phyloP scores from a whole-genome alignment of 2,329 filamentous ascomycete species.

The Berkeleyomyces basicola region DNA sequence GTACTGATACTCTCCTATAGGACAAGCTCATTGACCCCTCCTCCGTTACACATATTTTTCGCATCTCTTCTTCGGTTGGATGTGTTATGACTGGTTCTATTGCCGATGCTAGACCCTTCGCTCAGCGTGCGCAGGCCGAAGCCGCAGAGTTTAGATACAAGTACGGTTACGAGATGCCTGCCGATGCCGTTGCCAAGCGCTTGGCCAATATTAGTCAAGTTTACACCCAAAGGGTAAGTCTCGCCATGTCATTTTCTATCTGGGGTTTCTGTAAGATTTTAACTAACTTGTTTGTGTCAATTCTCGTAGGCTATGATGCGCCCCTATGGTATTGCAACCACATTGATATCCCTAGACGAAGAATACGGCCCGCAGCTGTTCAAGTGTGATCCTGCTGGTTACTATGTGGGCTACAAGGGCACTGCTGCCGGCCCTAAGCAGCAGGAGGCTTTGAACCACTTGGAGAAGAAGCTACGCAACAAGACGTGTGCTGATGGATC shows the following conservation, averaged over 20 bases:
- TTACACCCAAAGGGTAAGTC: conserved; percentile 78
- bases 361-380: conserved; percentile 89
- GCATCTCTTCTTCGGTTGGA: conserved; percentile 85
- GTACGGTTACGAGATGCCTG: conserved; percentile 98
- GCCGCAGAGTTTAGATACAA: conserved; percentile 98
- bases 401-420: conserved; percentile 97
- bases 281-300: conserved; percentile 1
- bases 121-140: conserved; percentile 84
- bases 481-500: conserved; percentile 82
- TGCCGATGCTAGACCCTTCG: conserved; percentile 85
- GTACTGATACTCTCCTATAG: conserved; percentile 30
- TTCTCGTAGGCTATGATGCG: conserved; percentile 72
- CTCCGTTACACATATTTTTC: conserved; percentile 95
- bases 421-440: conserved; percentile 95
- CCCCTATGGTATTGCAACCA: conserved; percentile 87
- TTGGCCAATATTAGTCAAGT: conserved; percentile 98
- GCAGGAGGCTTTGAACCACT: conserved; percentile 93
- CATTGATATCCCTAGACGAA: conserved; percentile 81
- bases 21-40: conserved; percentile 98
- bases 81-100: conserved; percentile 99
- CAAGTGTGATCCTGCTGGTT: conserved; percentile 96
- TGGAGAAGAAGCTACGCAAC: conserved; percentile 99
- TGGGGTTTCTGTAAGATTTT: not conserved
- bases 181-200: conserved; percentile 88
- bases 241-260: not conserved